Evolutionary conservation across 2,329 filamentous ascomycete species (phyloP), one percentile per base, ranked within the genome.

Genomic region (Pseudocercospora musae): DNA sequence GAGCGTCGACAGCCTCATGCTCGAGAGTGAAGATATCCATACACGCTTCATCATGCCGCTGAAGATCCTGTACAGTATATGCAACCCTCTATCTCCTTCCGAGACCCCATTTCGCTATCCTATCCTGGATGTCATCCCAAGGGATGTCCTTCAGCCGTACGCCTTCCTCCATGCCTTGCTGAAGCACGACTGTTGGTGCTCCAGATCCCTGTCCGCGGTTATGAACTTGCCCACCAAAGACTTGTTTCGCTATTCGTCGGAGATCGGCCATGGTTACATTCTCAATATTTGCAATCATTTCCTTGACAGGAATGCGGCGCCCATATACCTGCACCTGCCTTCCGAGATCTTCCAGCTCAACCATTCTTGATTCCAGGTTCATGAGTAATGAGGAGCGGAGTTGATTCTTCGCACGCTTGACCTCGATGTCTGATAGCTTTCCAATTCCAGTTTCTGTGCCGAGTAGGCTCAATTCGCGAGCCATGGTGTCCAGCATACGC

Each of bases 291-390:
- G 81, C 81, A 74, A 94, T 96, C 94, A 99, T 98, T 74, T 98
- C 93, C 68, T 87, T 86, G 7, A 97, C 93, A 1, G 94, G 90
- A 6, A 98, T 86, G 80, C 97, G 96, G 68, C 87, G 86, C 21
- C 94, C 95, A 74, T 98, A 93, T n/a, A 97, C 91, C 80, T 98
- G 95, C 10, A 99, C 92, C 76, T 97, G 94, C 66, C 95, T 82
- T 21, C 95, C 95, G 0, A 99, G 84, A 75, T 99, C 95, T 78
- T 99, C 95, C 6, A 99, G 85, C 80, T 98, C 95, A 9, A 99
- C 92, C 92, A 99, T 97, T 63, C 95, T 85, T 69, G 88, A 92
- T 80, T 99, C 95, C 27, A 99, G 86, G 78, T 99, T 99, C 95
- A 99, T 99, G 55, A 99, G 84, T 44, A 99, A 82, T 61, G 87